A percentile compares a stretch with the other conserved stretches of the same genome.
Evolutionary conservation across 495 filamentous ascomycete species (phyloP).

Genomic region (Neurospora sp.): DNA sequence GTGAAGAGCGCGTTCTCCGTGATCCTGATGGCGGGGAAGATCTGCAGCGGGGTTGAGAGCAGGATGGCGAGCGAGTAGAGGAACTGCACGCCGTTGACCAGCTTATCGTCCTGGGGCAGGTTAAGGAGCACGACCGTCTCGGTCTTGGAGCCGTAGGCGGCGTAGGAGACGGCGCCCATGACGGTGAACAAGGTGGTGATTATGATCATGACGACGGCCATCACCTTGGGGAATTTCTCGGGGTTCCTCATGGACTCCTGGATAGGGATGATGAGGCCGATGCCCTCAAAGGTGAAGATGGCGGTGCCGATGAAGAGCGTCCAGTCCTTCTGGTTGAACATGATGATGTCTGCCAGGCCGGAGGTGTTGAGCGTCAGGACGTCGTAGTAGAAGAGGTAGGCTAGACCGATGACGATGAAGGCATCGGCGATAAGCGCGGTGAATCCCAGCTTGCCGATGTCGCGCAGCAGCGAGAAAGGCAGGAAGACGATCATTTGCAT

Average conservation of each 20-base stretch:
- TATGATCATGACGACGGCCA: constrained; percentile 84
- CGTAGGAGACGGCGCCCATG: constrained; percentile 90
- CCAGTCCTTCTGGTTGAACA: constrained; percentile 84
- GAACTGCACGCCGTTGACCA: constrained; percentile 93
- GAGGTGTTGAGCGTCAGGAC: constrained; percentile 70
- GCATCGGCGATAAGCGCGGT: constrained; percentile 86
- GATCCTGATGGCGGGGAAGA: constrained; percentile 91
- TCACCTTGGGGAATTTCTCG: constrained; percentile 75
- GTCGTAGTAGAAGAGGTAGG: constrained; percentile 95
- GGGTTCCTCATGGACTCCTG: constrained; percentile 93
- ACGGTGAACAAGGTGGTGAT: constrained; percentile 84
- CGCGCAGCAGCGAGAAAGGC: constrained; percentile 83
- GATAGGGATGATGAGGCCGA: constrained; percentile 97
- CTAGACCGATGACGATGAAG: constrained; percentile 84
- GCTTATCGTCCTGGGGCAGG: constrained; percentile 86
- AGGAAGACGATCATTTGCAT: constrained; percentile 91
- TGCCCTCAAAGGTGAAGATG: constrained; percentile 97
- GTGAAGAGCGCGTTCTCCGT: constrained; percentile 53
- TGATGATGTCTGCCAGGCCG: constrained; percentile 71
- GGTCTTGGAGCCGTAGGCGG: constrained; percentile 87
- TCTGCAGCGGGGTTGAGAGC: constrained; percentile 85
- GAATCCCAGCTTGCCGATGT: constrained; percentile 88
- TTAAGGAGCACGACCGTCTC: constrained; percentile 95
- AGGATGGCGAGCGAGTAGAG: constrained; percentile 92
- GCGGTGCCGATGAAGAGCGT: constrained; percentile 96